Conservation (phyloP, 495 filamentous ascomycete genomes). For the Aspergillus biplanus region DNA sequence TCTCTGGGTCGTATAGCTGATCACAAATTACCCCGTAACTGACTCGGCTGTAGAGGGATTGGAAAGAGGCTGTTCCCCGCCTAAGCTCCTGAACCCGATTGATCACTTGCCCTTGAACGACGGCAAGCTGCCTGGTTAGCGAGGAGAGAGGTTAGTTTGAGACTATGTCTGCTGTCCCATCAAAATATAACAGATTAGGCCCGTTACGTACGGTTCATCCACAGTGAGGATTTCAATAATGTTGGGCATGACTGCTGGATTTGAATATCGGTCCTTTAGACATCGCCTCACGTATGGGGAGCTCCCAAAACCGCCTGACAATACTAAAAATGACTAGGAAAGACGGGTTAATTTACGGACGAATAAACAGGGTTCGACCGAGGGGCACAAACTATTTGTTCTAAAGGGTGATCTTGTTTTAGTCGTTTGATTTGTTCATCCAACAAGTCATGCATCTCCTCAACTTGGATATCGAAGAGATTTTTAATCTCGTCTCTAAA, state of each 20-base stretch:
- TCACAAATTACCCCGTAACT: constrained; percentile 8
- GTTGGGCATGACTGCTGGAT: not conserved
- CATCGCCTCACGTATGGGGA: constrained; percentile 5
- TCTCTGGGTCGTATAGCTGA: constrained; percentile 5
- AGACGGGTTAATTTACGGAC: not conserved
- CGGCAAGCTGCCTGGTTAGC: not conserved
- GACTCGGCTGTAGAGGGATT: not conserved
- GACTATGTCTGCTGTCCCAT: too few species aligned
- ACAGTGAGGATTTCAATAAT: not conserved
- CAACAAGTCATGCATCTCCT: constrained; percentile 1
- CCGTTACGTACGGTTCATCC: not conserved
- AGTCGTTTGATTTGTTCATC: not conserved
- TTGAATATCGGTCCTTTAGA: constrained; percentile 5
- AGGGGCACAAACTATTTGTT: not conserved
- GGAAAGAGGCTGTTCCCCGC: constrained; percentile 1
- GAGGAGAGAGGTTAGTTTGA: not conserved
- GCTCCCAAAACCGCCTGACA: constrained; percentile 8
- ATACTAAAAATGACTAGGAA: constrained; percentile 4
- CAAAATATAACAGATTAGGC: too few species aligned
- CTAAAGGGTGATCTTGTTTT: not conserved
- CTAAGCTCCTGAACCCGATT: not conserved
- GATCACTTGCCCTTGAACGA: constrained; percentile 7
- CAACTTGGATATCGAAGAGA: not conserved
- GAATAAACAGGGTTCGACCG: not conserved
- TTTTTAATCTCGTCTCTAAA: not conserved